These are phyloP conservation scores for Crithidia brevicula DNA, from an alignment of 208 protist species.

Conservation along the genomic window DNA sequence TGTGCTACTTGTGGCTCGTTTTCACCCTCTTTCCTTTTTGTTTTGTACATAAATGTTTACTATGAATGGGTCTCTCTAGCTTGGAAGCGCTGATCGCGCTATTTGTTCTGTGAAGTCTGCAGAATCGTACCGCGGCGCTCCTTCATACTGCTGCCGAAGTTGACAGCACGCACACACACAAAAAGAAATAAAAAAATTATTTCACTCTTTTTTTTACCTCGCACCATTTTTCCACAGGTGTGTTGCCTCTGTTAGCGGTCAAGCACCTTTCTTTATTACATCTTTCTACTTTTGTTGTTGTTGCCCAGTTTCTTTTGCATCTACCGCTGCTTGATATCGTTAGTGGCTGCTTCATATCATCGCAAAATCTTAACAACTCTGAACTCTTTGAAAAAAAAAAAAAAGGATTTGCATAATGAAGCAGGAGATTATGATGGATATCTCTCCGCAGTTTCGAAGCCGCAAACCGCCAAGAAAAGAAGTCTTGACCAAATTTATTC, in stretches of 20 bases:
- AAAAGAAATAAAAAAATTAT: background rate
- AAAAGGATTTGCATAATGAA: background rate
- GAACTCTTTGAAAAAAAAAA: no score
- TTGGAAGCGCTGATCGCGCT: no score
- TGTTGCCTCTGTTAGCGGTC: background rate
- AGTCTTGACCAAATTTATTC: conserved; percentile 9
- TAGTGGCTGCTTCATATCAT: no score
- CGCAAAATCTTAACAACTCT: no score
- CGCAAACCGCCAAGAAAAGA: conserved; percentile 18
- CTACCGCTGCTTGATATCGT: no score
- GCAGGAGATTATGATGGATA: conserved; percentile 1
- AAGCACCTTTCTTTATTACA: background rate
- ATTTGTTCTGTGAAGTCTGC: no score
- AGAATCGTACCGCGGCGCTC: background rate
- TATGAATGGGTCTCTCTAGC: no score
- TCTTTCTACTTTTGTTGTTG: no score
- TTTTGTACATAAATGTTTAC: no score
- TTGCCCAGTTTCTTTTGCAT: no score
- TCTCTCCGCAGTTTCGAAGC: conserved; percentile 13
- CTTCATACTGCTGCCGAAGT: background rate
- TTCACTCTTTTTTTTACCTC: background rate
- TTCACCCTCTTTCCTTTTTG: background rate
- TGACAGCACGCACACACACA: background rate
- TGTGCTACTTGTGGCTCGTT: no score
- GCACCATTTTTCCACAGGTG: no score